Evolutionary conservation across 768 basidiomycete species (phyloP).

Genomic region (Cystobasidium tubakii): DNA sequence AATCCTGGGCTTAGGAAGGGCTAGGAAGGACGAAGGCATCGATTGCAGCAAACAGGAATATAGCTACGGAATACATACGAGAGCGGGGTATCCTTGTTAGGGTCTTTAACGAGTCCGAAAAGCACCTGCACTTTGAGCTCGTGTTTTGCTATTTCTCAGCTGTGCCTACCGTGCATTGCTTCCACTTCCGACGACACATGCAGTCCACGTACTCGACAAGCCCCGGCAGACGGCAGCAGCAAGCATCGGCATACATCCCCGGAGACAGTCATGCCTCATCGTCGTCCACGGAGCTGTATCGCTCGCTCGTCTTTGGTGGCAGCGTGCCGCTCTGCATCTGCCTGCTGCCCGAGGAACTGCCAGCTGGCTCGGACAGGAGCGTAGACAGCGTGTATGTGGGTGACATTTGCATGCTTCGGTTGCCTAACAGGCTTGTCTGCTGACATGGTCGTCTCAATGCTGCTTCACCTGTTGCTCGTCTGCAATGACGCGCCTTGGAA

Average conservation of each 20-base stretch:
- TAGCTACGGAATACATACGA: too few relatives aligned
- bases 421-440: neutral
- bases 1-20: neutral
- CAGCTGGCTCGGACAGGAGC: constrained; percentile 28
- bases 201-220: constrained; percentile 7
- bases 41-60: too few relatives aligned
- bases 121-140: too few relatives aligned
- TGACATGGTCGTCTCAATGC: neutral
- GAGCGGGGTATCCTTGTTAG: too few relatives aligned
- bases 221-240: constrained; percentile 22
- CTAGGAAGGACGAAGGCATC: too few relatives aligned
- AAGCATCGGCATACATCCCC: neutral
- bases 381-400: constrained; percentile 32
- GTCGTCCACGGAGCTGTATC: constrained; percentile 16
- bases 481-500: neutral
- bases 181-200: neutral
- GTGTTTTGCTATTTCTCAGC: too few relatives aligned
- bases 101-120: too few relatives aligned
- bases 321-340: constrained; percentile 27
- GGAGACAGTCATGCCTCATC: neutral
- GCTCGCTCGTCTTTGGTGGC: constrained; percentile 28
- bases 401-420: too few relatives aligned
- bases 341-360: constrained; percentile 20
- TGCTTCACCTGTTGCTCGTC: neutral
- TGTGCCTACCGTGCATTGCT: too few relatives aligned